Conservation (phyloP, 192 early-diverging fungal species). For the Backusella macrospora region DNA sequence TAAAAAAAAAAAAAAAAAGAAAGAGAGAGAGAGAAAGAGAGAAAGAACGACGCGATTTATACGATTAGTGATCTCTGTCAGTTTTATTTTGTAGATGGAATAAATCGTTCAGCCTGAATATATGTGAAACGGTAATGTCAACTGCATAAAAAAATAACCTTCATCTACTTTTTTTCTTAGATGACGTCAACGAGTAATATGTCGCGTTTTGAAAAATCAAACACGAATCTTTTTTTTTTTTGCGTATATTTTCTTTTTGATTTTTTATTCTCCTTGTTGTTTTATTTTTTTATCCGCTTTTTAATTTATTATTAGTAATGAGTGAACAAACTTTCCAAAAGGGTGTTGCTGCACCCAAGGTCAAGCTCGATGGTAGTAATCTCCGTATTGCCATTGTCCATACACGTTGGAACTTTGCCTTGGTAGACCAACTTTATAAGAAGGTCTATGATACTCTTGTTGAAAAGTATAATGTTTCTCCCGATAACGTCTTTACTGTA, state of each 20-base stretch:
- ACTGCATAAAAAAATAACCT: no score
- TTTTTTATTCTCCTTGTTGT: neutral
- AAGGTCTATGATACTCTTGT: conserved; percentile 72
- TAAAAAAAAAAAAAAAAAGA: no score
- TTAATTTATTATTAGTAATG: conserved; percentile 18
- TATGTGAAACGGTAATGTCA: no score
- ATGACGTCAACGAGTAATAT: no score
- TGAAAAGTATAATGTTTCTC: conserved; percentile 62
- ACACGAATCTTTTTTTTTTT: no score
- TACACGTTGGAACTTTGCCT: conserved; percentile 90
- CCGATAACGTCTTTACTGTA: conserved; percentile 73
- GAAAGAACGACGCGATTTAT: no score
- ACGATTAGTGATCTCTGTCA: no score
- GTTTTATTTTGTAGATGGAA: no score
- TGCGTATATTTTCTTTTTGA: neutral
- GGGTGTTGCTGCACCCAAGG: conserved; percentile 63
- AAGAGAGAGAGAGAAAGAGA: no score
- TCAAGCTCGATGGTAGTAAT: conserved; percentile 61
- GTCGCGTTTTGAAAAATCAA: no score
- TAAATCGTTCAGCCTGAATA: no score
- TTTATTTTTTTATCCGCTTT: neutral
- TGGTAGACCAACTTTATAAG: conserved; percentile 83
- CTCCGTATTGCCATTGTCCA: conserved; percentile 83
- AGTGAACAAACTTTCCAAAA: conserved; percentile 61
- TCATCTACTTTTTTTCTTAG: no score